Base-by-base conservation (phyloP, 257 asterid genomes). In the Agastache rugosa region DNA sequence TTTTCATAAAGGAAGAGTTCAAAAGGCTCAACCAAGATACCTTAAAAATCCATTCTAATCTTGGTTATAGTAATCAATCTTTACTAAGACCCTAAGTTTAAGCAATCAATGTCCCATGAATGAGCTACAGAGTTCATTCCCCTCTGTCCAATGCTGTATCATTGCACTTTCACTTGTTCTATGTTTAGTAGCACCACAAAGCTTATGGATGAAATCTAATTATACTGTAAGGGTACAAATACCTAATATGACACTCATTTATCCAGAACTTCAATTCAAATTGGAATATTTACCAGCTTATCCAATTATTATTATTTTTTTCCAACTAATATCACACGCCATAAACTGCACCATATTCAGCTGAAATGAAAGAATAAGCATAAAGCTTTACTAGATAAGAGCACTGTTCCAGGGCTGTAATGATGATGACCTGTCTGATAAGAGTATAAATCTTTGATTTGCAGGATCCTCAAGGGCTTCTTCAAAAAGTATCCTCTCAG, bases 401-500 rank as follows among this genome's bases (percentile, higher is more conserved):
- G 27, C 39, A 56, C 34, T 16, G 70, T 54, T 61, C 29, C 25
- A 54, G 41, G 70, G 69, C 45, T 48, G 29, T 51, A 53, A 74
- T 66, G 54, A 42, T 50, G 65, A 47, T 72, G 51, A 95, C 99
- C 98, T 95, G 87, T 95, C 99, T 35, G 99, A 92, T 79, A 95
- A 83, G 75, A 95, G 98, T 79, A 95, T 81, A 60, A 95, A 95
- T 92, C 97, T 92, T 83, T 86, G 93, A 82, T 95, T 92, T 0
- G 97, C 93, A 8, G 96, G 97, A 85, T 92, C 94, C 73, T 85
- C 81, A 73, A 95, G 94, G 59, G 99, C 98, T 78, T 81, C 89
- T 68, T 80, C 87, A 79, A 95, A 84, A 73, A 95, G 80, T 79
- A 95, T 77, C 84, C 97, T 95, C 88, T 95, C 99, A 12, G 98